Percentiles rank a stretch among this genome's conserved stretches.
These are phyloP conservation scores for Rhizoclosmatium sp. DNA, from an alignment of 192 early-diverging fungal species.

Conservation along the genomic window DNA sequence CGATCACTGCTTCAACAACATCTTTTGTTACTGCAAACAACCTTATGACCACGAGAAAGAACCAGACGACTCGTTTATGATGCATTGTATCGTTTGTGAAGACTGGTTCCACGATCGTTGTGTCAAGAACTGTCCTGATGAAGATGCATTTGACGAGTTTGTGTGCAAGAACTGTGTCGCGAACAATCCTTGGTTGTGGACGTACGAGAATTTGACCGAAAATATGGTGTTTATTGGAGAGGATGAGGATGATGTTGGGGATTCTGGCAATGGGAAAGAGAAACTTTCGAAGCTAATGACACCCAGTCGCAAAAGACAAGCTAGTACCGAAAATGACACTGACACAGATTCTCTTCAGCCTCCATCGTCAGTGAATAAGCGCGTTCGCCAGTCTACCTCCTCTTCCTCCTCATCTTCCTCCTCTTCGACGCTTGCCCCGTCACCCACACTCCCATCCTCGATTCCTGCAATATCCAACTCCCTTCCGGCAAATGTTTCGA, in stretches of 20 bases:
- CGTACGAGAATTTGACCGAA: slow-evolving; percentile 21
- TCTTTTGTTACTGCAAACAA: slow-evolving; percentile 86
- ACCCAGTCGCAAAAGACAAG: neutral
- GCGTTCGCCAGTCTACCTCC: neutral
- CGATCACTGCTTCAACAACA: slow-evolving; percentile 83
- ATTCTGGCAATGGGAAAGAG: neutral
- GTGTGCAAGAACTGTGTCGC: slow-evolving; percentile 72
- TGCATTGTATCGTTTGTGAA: slow-evolving; percentile 86
- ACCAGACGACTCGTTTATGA: slow-evolving; percentile 77
- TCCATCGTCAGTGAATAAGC: neutral
- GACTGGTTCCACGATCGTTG: slow-evolving; percentile 72
- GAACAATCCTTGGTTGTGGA: slow-evolving; percentile 31
- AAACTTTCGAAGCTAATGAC: neutral
- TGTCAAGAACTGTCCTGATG: slow-evolving; percentile 52
- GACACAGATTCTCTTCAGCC: neutral
- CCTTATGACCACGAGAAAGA: slow-evolving; percentile 65
- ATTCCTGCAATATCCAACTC: neutral
- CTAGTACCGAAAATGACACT: neutral
- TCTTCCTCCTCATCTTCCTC: neutral
- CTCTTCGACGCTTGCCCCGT: neutral
- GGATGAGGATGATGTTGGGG: neutral
- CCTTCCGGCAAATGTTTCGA: neutral
- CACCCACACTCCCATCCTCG: neutral
- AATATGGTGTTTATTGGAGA: slow-evolving; percentile 17
- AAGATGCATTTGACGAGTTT: slow-evolving; percentile 68